Percentiles rank a stretch among this genome's conserved stretches.
Conservation (phyloP, 192 early-diverging fungal genomes). For the Podila epicladia region DNA sequence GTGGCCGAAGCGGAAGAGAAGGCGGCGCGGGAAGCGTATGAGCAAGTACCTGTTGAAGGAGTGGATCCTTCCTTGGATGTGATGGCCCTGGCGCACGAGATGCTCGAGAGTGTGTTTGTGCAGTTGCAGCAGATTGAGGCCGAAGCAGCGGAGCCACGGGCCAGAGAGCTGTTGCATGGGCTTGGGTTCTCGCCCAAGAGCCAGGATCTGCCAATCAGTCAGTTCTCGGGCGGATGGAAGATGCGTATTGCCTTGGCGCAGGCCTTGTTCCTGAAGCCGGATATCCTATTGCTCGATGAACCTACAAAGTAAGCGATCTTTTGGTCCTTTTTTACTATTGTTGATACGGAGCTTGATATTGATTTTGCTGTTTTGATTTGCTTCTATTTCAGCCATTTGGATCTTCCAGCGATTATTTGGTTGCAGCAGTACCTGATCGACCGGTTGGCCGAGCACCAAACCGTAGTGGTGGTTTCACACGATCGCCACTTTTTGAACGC, state of each 20-base stretch:
- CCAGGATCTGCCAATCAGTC: conserved; percentile 70
- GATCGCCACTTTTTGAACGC: conserved; percentile 89
- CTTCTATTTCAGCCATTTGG: conserved; percentile 69
- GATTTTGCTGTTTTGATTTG: neutral
- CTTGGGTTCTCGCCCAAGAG: conserved; percentile 77
- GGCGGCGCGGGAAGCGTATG: conserved; percentile 39
- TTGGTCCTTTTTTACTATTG: neutral
- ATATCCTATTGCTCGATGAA: conserved; percentile 89
- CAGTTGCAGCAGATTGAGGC: conserved; percentile 69
- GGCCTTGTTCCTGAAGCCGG: conserved; percentile 83
- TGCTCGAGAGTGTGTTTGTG: conserved; percentile 64
- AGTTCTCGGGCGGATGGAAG: conserved; percentile 88
- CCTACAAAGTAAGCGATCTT: conserved; percentile 65
- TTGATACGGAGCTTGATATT: too few relatives aligned
- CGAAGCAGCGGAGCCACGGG: conserved; percentile 70
- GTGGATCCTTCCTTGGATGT: conserved; percentile 58
- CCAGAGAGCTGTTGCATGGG: conserved; percentile 74
- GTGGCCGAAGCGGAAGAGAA: conserved; percentile 45
- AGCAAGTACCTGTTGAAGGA: conserved; percentile 33
- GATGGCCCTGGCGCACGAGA: conserved; percentile 62
- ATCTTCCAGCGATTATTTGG: conserved; percentile 93
- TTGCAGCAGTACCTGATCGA: conserved; percentile 80
- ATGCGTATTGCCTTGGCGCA: conserved; percentile 89
- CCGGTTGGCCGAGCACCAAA: conserved; percentile 62
- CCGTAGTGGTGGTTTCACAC: conserved; percentile 89